These are phyloP conservation scores for Glutinoglossum americanum DNA, from an alignment of 495 filamentous ascomycete genomes.

Conservation along the genomic window DNA sequence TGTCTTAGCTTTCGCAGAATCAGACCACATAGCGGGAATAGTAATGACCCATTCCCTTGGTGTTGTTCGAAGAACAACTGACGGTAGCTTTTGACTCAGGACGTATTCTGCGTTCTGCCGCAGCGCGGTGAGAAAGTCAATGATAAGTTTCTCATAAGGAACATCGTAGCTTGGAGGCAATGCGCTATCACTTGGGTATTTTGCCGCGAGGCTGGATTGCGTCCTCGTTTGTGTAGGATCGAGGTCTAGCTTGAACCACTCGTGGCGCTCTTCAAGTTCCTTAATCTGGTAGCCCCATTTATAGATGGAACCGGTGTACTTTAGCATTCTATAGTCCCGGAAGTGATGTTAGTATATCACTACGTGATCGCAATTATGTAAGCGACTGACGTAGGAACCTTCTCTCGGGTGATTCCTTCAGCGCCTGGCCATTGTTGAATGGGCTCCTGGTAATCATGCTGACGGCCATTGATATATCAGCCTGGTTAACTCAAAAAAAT, in stretches of 20 bases:
- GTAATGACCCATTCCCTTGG: slow-evolving; percentile 43
- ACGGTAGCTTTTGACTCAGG: slow-evolving; percentile 27
- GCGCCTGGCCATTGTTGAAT: slow-evolving; percentile 13
- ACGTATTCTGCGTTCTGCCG: slow-evolving; percentile 11
- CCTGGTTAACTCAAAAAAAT: not conserved
- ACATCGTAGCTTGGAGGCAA: slow-evolving; percentile 23
- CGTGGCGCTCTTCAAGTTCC: slow-evolving; percentile 18
- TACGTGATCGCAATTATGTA: not conserved
- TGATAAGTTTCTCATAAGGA: slow-evolving; percentile 35
- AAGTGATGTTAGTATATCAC: not conserved
- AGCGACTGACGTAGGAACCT: slow-evolving; percentile 15
- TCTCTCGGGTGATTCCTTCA: slow-evolving; percentile 18
- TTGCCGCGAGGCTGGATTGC: slow-evolving; percentile 7
- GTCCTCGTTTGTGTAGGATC: slow-evolving; percentile 10
- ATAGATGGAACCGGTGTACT: slow-evolving; percentile 17
- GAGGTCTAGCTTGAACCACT: slow-evolving; percentile 34
- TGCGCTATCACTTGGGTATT: slow-evolving; percentile 4
- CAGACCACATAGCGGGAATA: slow-evolving; percentile 48
- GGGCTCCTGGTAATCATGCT: slow-evolving; percentile 11
- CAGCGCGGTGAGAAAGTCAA: slow-evolving; percentile 37
- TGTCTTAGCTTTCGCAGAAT: slow-evolving; percentile 47
- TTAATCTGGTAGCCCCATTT: slow-evolving; percentile 31
- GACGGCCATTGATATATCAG: slow-evolving; percentile 3
- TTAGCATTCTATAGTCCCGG: slow-evolving; percentile 10
- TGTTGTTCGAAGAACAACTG: slow-evolving; percentile 36